These are phyloP conservation scores for Fusarium zealandicum DNA, from an alignment of 2,329 filamentous ascomycete genomes.

Conservation along the genomic window DNA sequence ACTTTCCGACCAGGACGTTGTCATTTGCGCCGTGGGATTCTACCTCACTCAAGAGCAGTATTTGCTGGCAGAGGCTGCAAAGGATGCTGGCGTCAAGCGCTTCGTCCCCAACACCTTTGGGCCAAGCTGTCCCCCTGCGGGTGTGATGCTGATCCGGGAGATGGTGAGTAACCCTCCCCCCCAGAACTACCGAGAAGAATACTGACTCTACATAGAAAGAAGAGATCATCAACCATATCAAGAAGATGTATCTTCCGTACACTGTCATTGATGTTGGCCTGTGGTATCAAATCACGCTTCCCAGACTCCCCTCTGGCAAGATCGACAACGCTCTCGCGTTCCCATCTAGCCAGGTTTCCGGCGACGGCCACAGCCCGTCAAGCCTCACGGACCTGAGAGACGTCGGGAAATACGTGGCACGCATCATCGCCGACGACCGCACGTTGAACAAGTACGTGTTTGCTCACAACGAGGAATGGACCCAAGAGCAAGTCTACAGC, in stretches of 20 bases:
- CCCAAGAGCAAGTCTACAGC: constrained; percentile 55
- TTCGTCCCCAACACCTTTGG: constrained; percentile 24
- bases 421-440: constrained; percentile 58
- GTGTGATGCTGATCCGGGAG: constrained; percentile 21
- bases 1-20: constrained; percentile 22
- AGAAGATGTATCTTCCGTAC: constrained; percentile 57
- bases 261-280: constrained; percentile 66
- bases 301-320: constrained; percentile 40
- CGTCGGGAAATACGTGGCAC: constrained; percentile 59
- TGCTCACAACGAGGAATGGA: constrained; percentile 54
- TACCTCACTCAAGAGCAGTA: constrained; percentile 5
- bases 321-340: constrained; percentile 44
- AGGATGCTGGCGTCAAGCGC: constrained; percentile 27
- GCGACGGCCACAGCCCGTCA: constrained; percentile 53
- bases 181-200: rapidly evolving
- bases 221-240: constrained; percentile 57
- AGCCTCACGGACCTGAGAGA: constrained; percentile 59
- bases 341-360: constrained; percentile 49
- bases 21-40: constrained; percentile 12
- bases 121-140: constrained; percentile 11
- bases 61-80: constrained; percentile 19
- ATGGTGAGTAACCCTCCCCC: not conserved
- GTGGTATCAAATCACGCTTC: constrained; percentile 59
- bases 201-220: constrained; percentile 51
- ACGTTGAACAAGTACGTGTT: constrained; percentile 63